Evolutionary conservation across 768 basidiomycete genomes (phyloP).

Genomic region (Albatrellus ellisii): DNA sequence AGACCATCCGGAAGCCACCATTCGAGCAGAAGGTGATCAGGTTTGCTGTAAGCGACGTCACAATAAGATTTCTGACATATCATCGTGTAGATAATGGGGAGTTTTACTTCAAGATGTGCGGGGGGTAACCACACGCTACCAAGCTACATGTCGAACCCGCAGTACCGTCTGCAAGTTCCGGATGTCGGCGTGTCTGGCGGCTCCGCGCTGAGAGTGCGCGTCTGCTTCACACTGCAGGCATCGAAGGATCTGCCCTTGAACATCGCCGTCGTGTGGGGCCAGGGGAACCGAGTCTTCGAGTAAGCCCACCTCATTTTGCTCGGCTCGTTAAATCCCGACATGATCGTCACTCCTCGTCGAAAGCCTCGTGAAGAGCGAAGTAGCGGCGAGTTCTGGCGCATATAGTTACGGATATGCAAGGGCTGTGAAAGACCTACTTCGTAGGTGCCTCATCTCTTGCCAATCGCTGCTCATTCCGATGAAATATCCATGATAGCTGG

Average conservation of each 20-base stretch:
- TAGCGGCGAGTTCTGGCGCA: constrained; percentile 62
- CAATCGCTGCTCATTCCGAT: constrained; percentile 6
- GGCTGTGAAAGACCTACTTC: constrained; percentile 32
- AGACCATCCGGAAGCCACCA: constrained; percentile 9
- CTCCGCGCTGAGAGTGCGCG: constrained; percentile 22
- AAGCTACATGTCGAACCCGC: constrained; percentile 84
- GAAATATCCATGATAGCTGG: constrained; percentile 45
- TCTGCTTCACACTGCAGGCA: constrained; percentile 37
- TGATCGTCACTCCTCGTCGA: background rate
- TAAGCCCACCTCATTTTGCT: constrained; percentile 27
- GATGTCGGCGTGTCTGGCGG: constrained; percentile 15
- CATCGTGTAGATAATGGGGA: constrained; percentile 37
- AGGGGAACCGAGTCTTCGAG: constrained; percentile 65
- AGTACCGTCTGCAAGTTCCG: constrained; percentile 59
- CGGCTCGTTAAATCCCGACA: background rate
- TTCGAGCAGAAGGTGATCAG: constrained; percentile 17
- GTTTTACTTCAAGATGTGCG: constrained; percentile 54
- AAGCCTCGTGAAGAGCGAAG: constrained; percentile 51
- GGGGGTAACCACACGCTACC: constrained; percentile 77
- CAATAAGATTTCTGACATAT: background rate
- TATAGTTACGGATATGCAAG: constrained; percentile 72
- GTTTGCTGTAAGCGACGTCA: background rate
- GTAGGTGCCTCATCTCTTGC: constrained; percentile 24
- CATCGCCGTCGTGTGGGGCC: constrained; percentile 59
- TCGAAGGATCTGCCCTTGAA: constrained; percentile 54